These are phyloP conservation scores for Teunomyces lycoperdinae DNA, from an alignment of 805 yeast genomes.

Conservation along the genomic window DNA sequence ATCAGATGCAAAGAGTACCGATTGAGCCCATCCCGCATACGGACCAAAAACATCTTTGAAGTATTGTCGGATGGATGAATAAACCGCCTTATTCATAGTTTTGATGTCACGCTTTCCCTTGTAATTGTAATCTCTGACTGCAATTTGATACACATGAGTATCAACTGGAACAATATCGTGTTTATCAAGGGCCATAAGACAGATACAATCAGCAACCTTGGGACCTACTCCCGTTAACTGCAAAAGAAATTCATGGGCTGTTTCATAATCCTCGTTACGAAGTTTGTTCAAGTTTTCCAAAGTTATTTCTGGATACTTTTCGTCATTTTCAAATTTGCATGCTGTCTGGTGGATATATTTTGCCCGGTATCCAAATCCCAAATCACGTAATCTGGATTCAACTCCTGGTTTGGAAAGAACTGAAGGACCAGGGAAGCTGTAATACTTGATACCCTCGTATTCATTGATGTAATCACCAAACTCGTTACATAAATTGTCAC, in stretches of 20 bases:
- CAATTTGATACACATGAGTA: slow-evolving; percentile 91
- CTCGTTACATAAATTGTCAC: slow-evolving; percentile 67
- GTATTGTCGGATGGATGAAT: slow-evolving; percentile 54
- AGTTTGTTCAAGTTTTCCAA: slow-evolving; percentile 39
- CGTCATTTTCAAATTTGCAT: slow-evolving; percentile 41
- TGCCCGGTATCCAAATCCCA: slow-evolving; percentile 90
- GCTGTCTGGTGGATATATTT: slow-evolving; percentile 83
- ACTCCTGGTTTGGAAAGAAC: slow-evolving; percentile 39
- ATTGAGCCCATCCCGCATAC: slow-evolving; percentile 98
- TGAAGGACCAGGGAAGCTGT: slow-evolving; percentile 72
- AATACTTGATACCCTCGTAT: slow-evolving; percentile 54
- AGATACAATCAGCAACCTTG: slow-evolving; percentile 95
- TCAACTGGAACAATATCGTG: slow-evolving; percentile 91
- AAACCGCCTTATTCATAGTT: slow-evolving; percentile 49
- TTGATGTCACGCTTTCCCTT: slow-evolving; percentile 40
- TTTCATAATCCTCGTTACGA: slow-evolving; percentile 46
- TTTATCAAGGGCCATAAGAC: slow-evolving; percentile 85
- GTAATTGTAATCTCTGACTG: slow-evolving; percentile 73
- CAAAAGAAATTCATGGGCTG: slow-evolving; percentile 57
- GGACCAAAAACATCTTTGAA: slow-evolving; percentile 77
- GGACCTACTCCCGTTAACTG: slow-evolving; percentile 90
- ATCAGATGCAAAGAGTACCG: slow-evolving; percentile 87
- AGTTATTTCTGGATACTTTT: slow-evolving; percentile 32
- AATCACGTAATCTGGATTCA: slow-evolving; percentile 39
- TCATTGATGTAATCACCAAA: slow-evolving; percentile 62